Base-by-base conservation (phyloP, 768 basidiomycete genomes). In the Lenzites betulinus region DNA sequence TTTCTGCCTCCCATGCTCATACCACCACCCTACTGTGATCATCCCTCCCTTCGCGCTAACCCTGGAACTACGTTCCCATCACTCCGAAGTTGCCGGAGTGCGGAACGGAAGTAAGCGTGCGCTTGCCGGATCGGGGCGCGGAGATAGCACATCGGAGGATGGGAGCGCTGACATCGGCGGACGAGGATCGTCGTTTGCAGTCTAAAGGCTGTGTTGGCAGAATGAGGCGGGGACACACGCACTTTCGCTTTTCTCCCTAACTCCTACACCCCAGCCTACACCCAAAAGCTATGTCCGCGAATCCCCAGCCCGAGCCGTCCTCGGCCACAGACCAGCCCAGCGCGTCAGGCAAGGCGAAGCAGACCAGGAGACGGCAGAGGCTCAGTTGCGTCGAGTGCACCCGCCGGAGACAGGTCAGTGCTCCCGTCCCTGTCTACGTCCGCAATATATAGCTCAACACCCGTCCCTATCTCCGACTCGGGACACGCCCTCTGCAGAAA, bases 371-470 rank as follows among this genome's bases (percentile, higher is more conserved):
- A 60, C 73, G 83, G 18, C 75, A 82, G 57, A 77, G 82, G 47
- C 70, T 82, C 35, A 82, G 81, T 65, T 84, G 83, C 63, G 79
- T 83, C 8, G 82, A 83, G 66, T 84, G 83, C 64, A 81, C 83
- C 1, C 83, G 81, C 66, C 76, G 82, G 51, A 74, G 82, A 57
- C 83, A 83, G 75, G 82, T 81, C 63, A 62, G 77, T n/a, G 20
- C 20, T 18, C n/a, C n/a, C n/a, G n/a, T n/a, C 30, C 4, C 30
- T 11, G 30, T 33, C 4, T 11, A 11, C 35, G 30, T 16, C 52
- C 42, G 44, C 42, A 50, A 52, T 43, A 5, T 58, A 25, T 51
- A 2, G 38, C 50, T 62, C 58, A 49, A 33, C 30, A 33, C 11
- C 42, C 30, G 30, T 33, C 51, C 51, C 49, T 49, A 43, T 58